Base-by-base conservation (phyloP, 768 basidiomycete species). In the Leccinum uliginosum region DNA sequence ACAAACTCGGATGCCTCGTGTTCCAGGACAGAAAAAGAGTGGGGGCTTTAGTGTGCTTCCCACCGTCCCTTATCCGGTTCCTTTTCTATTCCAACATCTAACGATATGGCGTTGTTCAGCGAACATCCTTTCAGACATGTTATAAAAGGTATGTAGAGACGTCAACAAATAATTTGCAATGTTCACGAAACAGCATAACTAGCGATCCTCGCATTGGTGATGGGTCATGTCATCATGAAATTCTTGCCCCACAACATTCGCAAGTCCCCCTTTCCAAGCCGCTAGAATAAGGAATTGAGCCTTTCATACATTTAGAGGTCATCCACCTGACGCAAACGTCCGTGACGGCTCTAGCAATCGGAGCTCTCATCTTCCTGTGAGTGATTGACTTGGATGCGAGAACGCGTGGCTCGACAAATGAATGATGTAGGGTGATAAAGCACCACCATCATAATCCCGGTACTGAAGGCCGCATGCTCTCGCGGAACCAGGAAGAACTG, bases 401-500 rank as follows among this genome's bases (percentile, higher is more conserved):
- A 27, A 44, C 34, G 6, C 6, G 6, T 8, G 11, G 21, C 4
- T 44, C 38, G 52, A 54, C 44, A 21, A 26, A 50, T 15, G 50
- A 51, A 15, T 23, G 17, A 47, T 43, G 50, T 64, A 91, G 89
- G 64, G 78, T 88, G 46, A 73, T 85, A 46, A 77, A 86, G 73
- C 88, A 91, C 65, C 83, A 91, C 65, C 82, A 90, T 63, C 79
- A 80, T 55, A 75, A 40, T 11, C 17, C 0, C 35, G 9, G 0
- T 17, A 10, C 73, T 65, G 86, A 84, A 14, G 64, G 61, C 14
- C 80, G 80, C 51, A 67, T 85, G 58, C 69, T 92, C 63, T 83
- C 86, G 46, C 83, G 82, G 62, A 77, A 76, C 54, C 90, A 92
- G 63, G 87, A 90, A 65, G 88, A 92, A 65, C 78, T 83, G 71